A percentile compares a stretch with the other conserved stretches of the same genome.
Evolutionary conservation across 257 asterid genomes (phyloP).

Genomic region (Leonotis leonurus): DNA sequence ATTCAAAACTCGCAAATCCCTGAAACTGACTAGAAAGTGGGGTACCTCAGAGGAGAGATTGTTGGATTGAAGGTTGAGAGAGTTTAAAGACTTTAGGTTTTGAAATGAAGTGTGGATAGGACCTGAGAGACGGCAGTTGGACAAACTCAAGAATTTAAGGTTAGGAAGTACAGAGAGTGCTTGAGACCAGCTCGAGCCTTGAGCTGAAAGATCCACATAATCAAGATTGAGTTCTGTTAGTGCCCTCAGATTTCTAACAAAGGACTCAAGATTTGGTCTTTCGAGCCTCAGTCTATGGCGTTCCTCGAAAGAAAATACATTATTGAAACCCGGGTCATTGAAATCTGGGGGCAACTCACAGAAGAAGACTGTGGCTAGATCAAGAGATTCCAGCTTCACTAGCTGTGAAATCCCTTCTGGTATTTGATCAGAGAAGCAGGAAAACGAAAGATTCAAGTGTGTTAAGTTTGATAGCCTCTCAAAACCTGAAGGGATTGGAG

Average conservation of each 20-base stretch:
- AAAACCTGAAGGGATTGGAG: constrained; percentile 22
- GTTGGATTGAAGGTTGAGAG: constrained; percentile 13
- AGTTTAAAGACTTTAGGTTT: constrained; percentile 17
- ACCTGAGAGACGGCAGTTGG: constrained; percentile 17
- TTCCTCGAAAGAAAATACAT: constrained; percentile 12
- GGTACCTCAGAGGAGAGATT: constrained; percentile 24
- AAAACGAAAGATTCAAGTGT: constrained; percentile 16
- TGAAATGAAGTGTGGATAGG: constrained; percentile 13
- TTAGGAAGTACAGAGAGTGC: constrained; percentile 19
- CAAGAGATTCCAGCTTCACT: constrained; percentile 16
- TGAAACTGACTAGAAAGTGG: constrained; percentile 15
- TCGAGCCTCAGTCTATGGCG: constrained; percentile 17
- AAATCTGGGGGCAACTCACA: constrained; percentile 25
- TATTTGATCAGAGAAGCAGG: constrained; percentile 25
- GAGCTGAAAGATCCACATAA: constrained; percentile 28
- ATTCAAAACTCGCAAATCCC: constrained; percentile 19
- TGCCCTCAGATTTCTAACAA: constrained; percentile 5
- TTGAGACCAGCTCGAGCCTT: constrained; percentile 26
- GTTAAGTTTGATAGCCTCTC: constrained; percentile 16
- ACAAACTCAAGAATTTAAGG: constrained; percentile 22
- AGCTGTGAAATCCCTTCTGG: constrained; percentile 16
- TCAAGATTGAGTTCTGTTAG: constrained; percentile 13
- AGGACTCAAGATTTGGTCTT: constrained; percentile 14
- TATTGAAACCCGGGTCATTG: constrained; percentile 7
- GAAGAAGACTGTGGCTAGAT: constrained; percentile 12